Percentiles rank a stretch among this genome's conserved stretches.
These are phyloP conservation scores for Kodamaea plutei DNA, from an alignment of 1,139 yeast genomes.

Conservation along the genomic window DNA sequence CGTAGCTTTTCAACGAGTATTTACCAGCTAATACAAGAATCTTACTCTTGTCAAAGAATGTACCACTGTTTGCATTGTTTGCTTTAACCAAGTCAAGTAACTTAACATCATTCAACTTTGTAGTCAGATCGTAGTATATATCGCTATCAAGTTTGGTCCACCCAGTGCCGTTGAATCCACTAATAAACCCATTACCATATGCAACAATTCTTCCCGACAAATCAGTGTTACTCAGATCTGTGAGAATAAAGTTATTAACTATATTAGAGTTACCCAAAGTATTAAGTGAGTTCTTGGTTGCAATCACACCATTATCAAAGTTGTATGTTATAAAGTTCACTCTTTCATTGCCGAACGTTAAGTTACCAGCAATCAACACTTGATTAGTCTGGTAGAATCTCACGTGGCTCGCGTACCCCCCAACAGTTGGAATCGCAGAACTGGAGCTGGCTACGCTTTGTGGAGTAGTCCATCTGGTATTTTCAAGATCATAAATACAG, in stretches of 20 bases:
- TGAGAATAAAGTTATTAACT: constrained; percentile 46
- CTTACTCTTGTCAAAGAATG: constrained; percentile 39
- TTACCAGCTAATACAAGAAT: constrained; percentile 62
- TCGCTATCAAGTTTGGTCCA: constrained; percentile 43
- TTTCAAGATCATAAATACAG: constrained; percentile 61
- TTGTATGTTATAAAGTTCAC: constrained; percentile 50
- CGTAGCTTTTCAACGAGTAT: constrained; percentile 49
- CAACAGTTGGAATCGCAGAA: constrained; percentile 27
- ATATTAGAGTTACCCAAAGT: constrained; percentile 33
- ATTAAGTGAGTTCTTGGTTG: constrained; percentile 20
- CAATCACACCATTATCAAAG: constrained; percentile 33
- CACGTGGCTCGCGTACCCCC: constrained; percentile 55
- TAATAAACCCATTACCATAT: constrained; percentile 47
- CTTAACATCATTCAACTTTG: constrained; percentile 39
- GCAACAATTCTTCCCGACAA: constrained; percentile 51
- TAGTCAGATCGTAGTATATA: constrained; percentile 24
- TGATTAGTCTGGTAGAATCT: constrained; percentile 47
- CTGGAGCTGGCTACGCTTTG: constrained; percentile 28
- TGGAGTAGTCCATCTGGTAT: constrained; percentile 53
- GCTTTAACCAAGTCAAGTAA: constrained; percentile 30
- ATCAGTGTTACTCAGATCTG: constrained; percentile 37
- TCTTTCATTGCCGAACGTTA: constrained; percentile 35
- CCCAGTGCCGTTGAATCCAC: constrained; percentile 45
- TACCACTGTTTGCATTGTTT: constrained; percentile 24
- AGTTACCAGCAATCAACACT: constrained; percentile 62